These are phyloP conservation scores for Dictyostelium capitatum DNA, from an alignment of 78 protist species.

Conservation along the genomic window DNA sequence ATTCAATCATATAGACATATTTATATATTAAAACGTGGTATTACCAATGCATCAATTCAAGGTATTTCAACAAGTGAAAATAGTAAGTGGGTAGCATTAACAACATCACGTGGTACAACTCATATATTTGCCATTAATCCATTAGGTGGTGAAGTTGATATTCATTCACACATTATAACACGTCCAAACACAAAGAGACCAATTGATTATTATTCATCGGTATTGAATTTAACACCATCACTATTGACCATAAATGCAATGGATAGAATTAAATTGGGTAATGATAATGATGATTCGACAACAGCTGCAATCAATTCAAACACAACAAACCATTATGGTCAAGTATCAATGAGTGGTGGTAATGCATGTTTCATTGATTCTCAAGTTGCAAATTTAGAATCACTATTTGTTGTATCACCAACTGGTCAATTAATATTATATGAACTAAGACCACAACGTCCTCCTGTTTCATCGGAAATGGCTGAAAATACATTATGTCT, in stretches of 20 bases:
- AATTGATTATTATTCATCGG: constrained; percentile 25
- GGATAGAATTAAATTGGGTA: constrained; percentile 73
- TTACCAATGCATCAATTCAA: constrained; percentile 79
- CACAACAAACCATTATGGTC: not conserved
- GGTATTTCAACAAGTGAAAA: constrained; percentile 61
- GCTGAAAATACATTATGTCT: constrained; percentile 65
- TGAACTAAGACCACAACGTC: constrained; percentile 64
- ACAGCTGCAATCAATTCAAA: not conserved
- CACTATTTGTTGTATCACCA: constrained; percentile 49
- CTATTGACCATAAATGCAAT: constrained; percentile 57
- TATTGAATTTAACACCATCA: constrained; percentile 39
- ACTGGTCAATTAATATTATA: constrained; percentile 70
- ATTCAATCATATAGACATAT: constrained; percentile 55
- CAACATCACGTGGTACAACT: constrained; percentile 73
- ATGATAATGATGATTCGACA: constrained; percentile 35
- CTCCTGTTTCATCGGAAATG: constrained; percentile 34
- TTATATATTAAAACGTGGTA: constrained; percentile 79
- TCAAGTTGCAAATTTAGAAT: constrained; percentile 16
- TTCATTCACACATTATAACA: constrained; percentile 58
- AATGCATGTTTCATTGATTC: constrained; percentile 67
- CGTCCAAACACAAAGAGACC: constrained; percentile 26
- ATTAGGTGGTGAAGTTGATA: constrained; percentile 74
- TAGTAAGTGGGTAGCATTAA: constrained; percentile 71
- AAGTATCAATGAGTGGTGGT: constrained; percentile 19
- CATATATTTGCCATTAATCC: constrained; percentile 74